Percentiles rank a stretch among this genome's conserved stretches.
Evolutionary conservation across 257 asterid species (phyloP).

Genomic region (Cruciata laevipes): DNA sequence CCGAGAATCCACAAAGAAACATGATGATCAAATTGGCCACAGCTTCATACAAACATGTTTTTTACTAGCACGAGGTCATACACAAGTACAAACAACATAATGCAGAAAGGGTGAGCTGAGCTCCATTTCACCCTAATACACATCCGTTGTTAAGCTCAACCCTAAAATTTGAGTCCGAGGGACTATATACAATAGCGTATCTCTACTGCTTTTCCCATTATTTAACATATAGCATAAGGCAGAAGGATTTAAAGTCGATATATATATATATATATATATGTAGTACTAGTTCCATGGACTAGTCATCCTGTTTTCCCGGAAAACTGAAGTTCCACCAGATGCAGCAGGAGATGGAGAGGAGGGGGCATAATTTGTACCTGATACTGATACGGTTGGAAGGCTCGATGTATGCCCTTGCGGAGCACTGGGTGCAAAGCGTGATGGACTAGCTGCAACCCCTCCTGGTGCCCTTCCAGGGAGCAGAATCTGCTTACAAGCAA

Average conservation of each 20-base stretch:
- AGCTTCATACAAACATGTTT: neutral
- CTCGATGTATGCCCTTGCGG: slow-evolving; percentile 47
- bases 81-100: neutral
- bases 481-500: slow-evolving; percentile 39
- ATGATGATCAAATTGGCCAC: neutral
- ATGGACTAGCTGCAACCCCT: slow-evolving; percentile 66
- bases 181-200: neutral
- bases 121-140: neutral
- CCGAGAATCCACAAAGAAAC: neutral
- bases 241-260: neutral
- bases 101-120: neutral
- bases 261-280: too few relatives aligned
- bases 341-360: slow-evolving; percentile 97
- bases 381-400: slow-evolving; percentile 45
- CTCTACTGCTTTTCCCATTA: neutral
- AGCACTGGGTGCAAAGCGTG: slow-evolving; percentile 56
- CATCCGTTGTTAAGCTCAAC: neutral
- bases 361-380: slow-evolving; percentile 59
- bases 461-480: slow-evolving; percentile 51
- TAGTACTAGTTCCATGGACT: slow-evolving; percentile 60
- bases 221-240: neutral
- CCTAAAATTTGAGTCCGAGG: neutral
- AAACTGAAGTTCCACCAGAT: slow-evolving; percentile 80
- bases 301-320: slow-evolving; percentile 56
- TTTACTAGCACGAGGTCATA: neutral